Base-by-base conservation (phyloP, 2,329 filamentous ascomycete species). In the Neospermospora avenae region DNA sequence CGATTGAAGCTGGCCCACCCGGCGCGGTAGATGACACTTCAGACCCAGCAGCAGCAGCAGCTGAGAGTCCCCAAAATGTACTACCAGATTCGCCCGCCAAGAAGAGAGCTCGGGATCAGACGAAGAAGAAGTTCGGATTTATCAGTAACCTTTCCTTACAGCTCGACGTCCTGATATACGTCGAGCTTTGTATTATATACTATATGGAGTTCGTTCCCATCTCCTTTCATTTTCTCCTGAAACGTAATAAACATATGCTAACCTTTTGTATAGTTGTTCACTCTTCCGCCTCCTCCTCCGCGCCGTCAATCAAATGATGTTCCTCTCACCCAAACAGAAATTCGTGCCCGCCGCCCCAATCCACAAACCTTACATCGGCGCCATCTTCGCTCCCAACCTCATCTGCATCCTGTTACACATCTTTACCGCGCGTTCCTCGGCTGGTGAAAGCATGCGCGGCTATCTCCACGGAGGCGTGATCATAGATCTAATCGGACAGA, bases 391-490 rank as follows among this genome's bases (percentile, higher is more conserved):
- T 18, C 81, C 85, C 14, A 86, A 86, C 69, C 57, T 82, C 10
- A 69, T 87, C 54, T 88, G 85, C 74, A 79, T 87, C 57, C 73
- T 87, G 3, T 72, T 84, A 44, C 86, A 89, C 69, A 68, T 85
- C 3, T 75, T 86, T 37, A 76, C 77, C n/a, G 72, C 81, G 7
- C 74, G 84, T 0, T 81, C 84, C 0, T 73, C 75, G 22, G 84
- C 83, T n/a, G 79, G 80, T 61, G 86, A 88, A 67, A 79, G 82
- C 39, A 80, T 84, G 61, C 77, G 84, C 55, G 86, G 85, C 24
- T 89, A 88, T 69, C 78, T 88, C 24, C 86, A 89, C 63, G 86
- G 86, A 24, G 86, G 86, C 35, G 76, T 88, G 54, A 77, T 89
- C 24, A 81, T 88, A 66, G 86, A 89, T 69, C 86, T 89, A 65